Percentiles rank a stretch among this genome's conserved stretches.
These are phyloP conservation scores for Collybia sordida DNA, from an alignment of 768 basidiomycete genomes.

Conservation along the genomic window DNA sequence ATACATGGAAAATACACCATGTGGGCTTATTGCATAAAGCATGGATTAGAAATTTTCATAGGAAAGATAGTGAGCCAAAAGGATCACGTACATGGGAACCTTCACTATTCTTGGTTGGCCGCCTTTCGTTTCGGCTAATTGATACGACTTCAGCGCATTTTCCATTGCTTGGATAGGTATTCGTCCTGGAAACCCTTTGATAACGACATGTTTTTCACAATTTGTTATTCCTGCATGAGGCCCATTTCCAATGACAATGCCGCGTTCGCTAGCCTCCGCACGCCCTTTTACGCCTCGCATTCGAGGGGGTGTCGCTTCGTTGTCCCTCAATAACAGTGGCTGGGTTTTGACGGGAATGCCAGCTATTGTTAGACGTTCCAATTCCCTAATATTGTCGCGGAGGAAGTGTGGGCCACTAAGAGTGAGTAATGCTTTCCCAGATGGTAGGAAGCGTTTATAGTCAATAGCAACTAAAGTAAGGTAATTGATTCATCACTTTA, in stretches of 20 bases:
- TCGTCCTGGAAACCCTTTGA: conserved; percentile 62
- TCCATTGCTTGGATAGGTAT: conserved; percentile 33
- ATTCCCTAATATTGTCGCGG: conserved; percentile 35
- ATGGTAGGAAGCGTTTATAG: conserved; percentile 61
- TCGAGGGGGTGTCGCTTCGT: conserved; percentile 10
- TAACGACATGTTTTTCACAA: conserved; percentile 52
- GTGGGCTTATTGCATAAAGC: conserved; percentile 25
- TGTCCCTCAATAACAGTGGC: conserved; percentile 17
- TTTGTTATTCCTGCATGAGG: conserved; percentile 51
- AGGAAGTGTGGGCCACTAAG: conserved; percentile 48
- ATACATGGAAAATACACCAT: conserved; percentile 39
- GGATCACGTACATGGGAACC: conserved; percentile 44
- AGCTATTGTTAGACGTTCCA: conserved; percentile 44
- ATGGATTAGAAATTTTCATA: neutral
- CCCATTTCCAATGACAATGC: conserved; percentile 37
- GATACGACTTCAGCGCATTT: conserved; percentile 40
- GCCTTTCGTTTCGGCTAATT: conserved; percentile 35
- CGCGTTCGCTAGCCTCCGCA: conserved; percentile 23
- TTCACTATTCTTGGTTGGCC: conserved; percentile 48
- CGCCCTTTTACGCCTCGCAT: conserved; percentile 29
- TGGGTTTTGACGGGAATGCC: conserved; percentile 40
- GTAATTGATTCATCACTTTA: neutral
- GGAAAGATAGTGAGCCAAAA: neutral
- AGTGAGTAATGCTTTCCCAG: conserved; percentile 57
- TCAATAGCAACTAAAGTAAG: conserved; percentile 49